Evolutionary conservation across 768 basidiomycete species (phyloP), one percentile per base, ranked within the genome.

Genomic region (Leccinum boreale): DNA sequence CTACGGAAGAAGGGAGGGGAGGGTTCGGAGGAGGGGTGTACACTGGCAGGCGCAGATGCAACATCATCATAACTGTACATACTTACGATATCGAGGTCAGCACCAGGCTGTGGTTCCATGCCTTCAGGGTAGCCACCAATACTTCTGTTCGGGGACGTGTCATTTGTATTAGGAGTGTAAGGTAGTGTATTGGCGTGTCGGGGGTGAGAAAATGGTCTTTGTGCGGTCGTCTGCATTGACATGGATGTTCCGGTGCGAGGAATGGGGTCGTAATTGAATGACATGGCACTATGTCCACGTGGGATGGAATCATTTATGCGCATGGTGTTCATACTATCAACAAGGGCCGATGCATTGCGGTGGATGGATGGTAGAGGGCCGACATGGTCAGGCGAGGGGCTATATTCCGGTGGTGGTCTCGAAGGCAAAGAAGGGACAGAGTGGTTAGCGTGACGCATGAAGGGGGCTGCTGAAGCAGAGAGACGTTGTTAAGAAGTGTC

Each of bases 181-280:
- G 80, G 77, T 12, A 82, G 65, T 12, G 80, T 78, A 50, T 78
- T 70, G 8, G 75, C 74, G 63, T 78, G 74, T 52, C 77, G 74
- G 50, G 76, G 77, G 53, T 67, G 76, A 50, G 64, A 70, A 51
- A 70, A 71, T 50, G 65, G 65, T 59, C 64, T 69, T 56, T 67
- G 62, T 21, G 65, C 53, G 42, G 69, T 64, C 56, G 72, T 68
- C 51, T 75, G 78, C 63, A 75, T 70, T 15, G 85, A 83, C 78
- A 85, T 80, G 31, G 85, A 82, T 19, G 85, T 85, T 17, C 79
- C 79, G 5, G 80, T 77, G 28, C 85, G 79, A 56, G 79, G 77
- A 14, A 85, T 70, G 47, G 81, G 80, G 59, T 86, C 85, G 35
- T 65, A 49, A 35, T 60, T 50, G 58, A 57, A 67, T 36, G 67